Evolutionary conservation across 495 filamentous ascomycete species (phyloP), one percentile per base, ranked within the genome.

Genomic region (Penicillium cosmopolitanum): DNA sequence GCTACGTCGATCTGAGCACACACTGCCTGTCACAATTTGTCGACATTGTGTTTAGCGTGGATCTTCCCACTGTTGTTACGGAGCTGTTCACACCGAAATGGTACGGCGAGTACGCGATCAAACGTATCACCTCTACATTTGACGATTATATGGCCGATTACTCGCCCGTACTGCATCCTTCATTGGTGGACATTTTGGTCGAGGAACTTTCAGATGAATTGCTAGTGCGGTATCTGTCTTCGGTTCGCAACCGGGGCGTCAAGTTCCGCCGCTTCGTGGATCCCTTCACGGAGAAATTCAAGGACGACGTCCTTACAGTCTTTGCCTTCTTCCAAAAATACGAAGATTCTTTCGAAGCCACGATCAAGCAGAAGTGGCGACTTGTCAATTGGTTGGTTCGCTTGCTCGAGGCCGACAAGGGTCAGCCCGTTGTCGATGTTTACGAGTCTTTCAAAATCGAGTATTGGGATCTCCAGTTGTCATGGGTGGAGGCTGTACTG

Each of bases 401-500:
- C 5, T 73, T 99, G 59, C 79, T 99, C 12, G 84, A 86, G 33
- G 79, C 85, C 1, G 89, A 94, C 23, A 99, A 95, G 77, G 77
- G 75, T 0, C 78, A 85, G 6, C 73, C 72, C 15, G 73, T 97
- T 5, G 85, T 91, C 4, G 82, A 85, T 28, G 86, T 90, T 7
- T 98, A 96, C 51, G 91, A 89, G 63, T 76, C 78, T 15, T 92
- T 98, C 74, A 97, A 96, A 79, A 71, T 77, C 34, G 81, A 86
- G 57, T 96, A 96, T 69, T 97, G 93, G 94, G 95, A 99, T 74
- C 78, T 97, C 67, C 92, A 94, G 74, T 85, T 97, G 52, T 87
- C 86, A 28, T 99, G 95, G 95, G 93, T 98, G n/a, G 95, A 99
- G 78, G 86, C 89, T 18, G 95, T 96, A 59, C 69, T 99, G 56